A percentile compares a stretch with the other conserved stretches of the same genome.
Evolutionary conservation across 202 grass and related monocot genomes (phyloP).

Genomic region (Zizania palustris): DNA sequence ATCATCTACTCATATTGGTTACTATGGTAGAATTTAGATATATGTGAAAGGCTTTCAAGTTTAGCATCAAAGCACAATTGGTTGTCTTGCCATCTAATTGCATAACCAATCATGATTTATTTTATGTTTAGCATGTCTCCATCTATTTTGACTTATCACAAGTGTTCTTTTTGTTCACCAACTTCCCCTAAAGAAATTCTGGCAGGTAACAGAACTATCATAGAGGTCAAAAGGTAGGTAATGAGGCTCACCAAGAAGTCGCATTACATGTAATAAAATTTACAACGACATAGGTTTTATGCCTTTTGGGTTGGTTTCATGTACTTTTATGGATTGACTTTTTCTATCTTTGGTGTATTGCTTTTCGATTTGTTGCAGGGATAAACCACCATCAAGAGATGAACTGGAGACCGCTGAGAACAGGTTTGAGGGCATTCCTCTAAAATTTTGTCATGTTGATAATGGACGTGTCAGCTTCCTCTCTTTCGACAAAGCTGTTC

Average conservation of each 20-base stretch:
- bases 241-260: not conserved
- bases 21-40: not conserved
- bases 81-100: not conserved
- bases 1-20: constrained; percentile 11
- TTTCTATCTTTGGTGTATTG: constrained; percentile 14
- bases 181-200: constrained; percentile 1
- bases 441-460: constrained; percentile 54
- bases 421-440: constrained; percentile 40
- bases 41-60: constrained; percentile 18
- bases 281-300: constrained; percentile 10
- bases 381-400: constrained; percentile 57
- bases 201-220: not conserved
- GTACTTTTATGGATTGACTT: not conserved
- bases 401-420: constrained; percentile 63
- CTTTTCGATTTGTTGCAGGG: constrained; percentile 46
- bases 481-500: constrained; percentile 32
- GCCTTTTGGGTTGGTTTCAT: constrained; percentile 18
- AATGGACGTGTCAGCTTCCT: constrained; percentile 50
- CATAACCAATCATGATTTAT: not conserved
- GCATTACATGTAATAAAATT: constrained; percentile 18
- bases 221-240: not conserved
- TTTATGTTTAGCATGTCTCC: not conserved
- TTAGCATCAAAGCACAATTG: not conserved
- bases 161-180: not conserved
- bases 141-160: constrained; percentile 1